Evolutionary conservation across 192 early-diverging fungal genomes (phyloP), one percentile per base, ranked within the genome.

Genomic region (Coemansia sp.): DNA sequence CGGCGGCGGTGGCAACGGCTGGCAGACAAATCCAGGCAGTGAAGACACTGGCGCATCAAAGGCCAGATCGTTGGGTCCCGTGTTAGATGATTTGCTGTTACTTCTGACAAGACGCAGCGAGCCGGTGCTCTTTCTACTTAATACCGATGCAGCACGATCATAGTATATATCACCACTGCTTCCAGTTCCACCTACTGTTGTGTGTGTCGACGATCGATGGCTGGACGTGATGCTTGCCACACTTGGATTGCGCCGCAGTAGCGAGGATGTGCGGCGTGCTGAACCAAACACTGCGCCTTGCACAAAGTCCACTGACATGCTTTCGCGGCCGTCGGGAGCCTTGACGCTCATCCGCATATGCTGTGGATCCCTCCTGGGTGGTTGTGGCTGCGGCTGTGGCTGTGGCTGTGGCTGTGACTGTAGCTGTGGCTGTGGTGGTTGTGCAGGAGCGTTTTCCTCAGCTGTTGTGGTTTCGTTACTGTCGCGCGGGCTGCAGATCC

Each of bases 261-360:
- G 15, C 7, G 74, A 58, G 8, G 77, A 80, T n/a, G 77, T 60
- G 34, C 79, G 55, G 13, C 79, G 70, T 1, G 74, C 58, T n/a
- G 79, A 81, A 7, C 79, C 79, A 67, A 81, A 81, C 20, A 81
- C 79, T 0, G 79, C 79, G 39, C 79, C 79, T 61, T 81, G 74
- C 15, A 81, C 67, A 70, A 81, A 76, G 18, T 81, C 74, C n/a
- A 58, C 53, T 18, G 79, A 81, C 59, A 81, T n/a, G 60, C 79
- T 80, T 35, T 80, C 77, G 26, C 65, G 65, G 42, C 77, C 77
- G 33, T 80, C 77, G 9, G 72, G 52, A 15, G 77, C 67, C 28
- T 45, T 66, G 51, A 74, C 68, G 40, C 72, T 74, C 72, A 74
- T 80, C 20, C 72, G 72, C 71, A 73, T 62, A 15, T 61, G 65